phyloP scores from a whole-genome alignment of 2,329 filamentous ascomycete species.

The Trichoderma atroviride region DNA sequence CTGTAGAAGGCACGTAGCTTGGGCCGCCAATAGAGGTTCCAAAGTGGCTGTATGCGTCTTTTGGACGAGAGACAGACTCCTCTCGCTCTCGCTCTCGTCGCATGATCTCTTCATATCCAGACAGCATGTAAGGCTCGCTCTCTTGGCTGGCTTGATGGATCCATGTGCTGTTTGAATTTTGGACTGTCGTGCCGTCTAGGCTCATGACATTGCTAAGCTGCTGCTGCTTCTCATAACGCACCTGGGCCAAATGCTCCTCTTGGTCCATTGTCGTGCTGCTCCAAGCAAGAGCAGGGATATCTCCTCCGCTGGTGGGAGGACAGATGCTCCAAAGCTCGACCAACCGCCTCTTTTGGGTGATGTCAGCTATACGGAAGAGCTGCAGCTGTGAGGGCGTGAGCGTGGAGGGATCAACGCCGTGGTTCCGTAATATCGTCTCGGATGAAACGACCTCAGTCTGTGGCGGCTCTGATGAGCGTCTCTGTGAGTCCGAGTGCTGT shows the following conservation, averaged over 20 bases:
- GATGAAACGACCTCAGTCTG: conserved; percentile 53
- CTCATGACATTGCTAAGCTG: conserved; percentile 49
- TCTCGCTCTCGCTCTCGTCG: conserved; percentile 61
- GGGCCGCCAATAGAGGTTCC: conserved; percentile 44
- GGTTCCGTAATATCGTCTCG: conserved; percentile 61
- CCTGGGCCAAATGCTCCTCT: conserved; percentile 60
- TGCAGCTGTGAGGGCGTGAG: conserved; percentile 76
- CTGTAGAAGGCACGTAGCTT: conserved; percentile 60
- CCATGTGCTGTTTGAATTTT: conserved; percentile 59
- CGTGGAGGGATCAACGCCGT: conserved; percentile 69
- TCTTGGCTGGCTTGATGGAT: conserved; percentile 44
- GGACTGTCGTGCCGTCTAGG: conserved; percentile 56
- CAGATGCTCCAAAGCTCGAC: conserved; percentile 85
- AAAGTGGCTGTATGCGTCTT: conserved; percentile 50
- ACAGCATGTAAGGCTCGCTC: conserved; percentile 81
- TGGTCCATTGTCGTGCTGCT: conserved; percentile 57
- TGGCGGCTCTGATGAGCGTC: conserved; percentile 55
- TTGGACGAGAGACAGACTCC: conserved; percentile 39
- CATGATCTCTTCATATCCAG: conserved; percentile 74
- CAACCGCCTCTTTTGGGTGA: conserved; percentile 71
- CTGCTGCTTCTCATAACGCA: conserved; percentile 59
- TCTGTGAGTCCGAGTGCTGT: conserved; percentile 42
- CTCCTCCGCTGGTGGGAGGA: conserved; percentile 63
- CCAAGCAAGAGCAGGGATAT: conserved; percentile 58
- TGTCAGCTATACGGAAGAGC: conserved; percentile 75